Base-by-base conservation (phyloP, 1,139 yeast genomes). In the Pichia norvegensis region DNA sequence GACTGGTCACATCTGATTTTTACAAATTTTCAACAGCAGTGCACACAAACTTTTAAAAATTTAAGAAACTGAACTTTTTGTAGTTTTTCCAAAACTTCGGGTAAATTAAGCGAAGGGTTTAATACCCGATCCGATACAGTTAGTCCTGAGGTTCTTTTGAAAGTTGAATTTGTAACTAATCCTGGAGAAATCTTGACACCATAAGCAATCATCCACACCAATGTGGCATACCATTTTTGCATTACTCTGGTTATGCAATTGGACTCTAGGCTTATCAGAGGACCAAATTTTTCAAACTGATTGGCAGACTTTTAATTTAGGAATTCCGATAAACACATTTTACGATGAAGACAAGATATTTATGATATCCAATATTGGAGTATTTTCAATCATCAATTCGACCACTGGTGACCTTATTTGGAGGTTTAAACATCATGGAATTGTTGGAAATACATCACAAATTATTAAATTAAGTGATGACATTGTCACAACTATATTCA, bases 261-360 rank as follows among this genome's bases (percentile, higher is more conserved):
- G 31, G 31, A 13, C 31, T 13, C 14, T 27, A 11, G 31, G 31
- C 14, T 36, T 49, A 20, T 43, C 54, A 8, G 45, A 56, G 22
- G 68, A 66, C 40, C 68, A 67, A 38, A 62, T 67, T 1, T 64
- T 59, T 49, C 51, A 55, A 17, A 51, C 56, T n/a, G 71, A 67
- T 43, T 67, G 70, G 70, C 62, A 63, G 38, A 55, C 61, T 2
- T 55, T 51, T 5, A 63, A 62, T 43, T 53, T 63, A n/a, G 70
- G 71, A 0, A 38, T 51, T 10, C 58, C 59, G 6, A 44, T 48
- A 5, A 50, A 54, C 16, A 47, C 62, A 3, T 35, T 62, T 2
- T 23, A 52, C 11, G 27, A 45, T 2, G 48, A 51, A 11, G 53
- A 51, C 11, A 44, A 47, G 14, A 38, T 60, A 1, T 37, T 58